Conservation (phyloP, 192 early-diverging fungal genomes). For the Entomortierella chlamydospora region DNA sequence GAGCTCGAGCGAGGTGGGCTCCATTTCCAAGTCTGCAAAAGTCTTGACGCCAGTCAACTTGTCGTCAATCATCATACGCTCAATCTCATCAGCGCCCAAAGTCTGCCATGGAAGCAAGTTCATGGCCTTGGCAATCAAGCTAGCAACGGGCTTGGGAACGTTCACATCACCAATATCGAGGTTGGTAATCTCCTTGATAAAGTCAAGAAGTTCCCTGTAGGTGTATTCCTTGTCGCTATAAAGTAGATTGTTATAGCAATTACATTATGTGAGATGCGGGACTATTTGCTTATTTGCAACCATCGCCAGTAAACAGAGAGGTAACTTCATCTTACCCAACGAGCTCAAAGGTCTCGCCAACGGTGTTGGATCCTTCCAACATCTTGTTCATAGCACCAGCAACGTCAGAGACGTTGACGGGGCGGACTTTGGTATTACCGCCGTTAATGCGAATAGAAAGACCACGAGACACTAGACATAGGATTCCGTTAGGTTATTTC, state of each 20-base stretch:
- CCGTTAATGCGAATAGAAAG: constrained; percentile 74
- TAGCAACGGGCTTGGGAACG: constrained; percentile 80
- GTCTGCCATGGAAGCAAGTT: constrained; percentile 81
- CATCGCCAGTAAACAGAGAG: not conserved
- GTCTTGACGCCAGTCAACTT: constrained; percentile 76
- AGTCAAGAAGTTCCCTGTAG: constrained; percentile 76
- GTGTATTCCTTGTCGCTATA: constrained; percentile 79
- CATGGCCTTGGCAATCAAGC: constrained; percentile 70
- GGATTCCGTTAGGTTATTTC: not conserved
- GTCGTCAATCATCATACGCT: constrained; percentile 83
- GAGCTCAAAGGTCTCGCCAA: constrained; percentile 92
- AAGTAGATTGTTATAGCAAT: not conserved
- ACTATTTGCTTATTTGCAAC: no score
- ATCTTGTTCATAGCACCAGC: constrained; percentile 85
- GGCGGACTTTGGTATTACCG: constrained; percentile 74
- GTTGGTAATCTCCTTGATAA: constrained; percentile 72
- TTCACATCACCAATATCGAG: constrained; percentile 56
- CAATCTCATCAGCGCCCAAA: constrained; percentile 88
- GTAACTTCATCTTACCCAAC: constrained; percentile 67
- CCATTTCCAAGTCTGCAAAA: constrained; percentile 88
- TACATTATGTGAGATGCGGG: not conserved
- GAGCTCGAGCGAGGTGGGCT: constrained; percentile 84
- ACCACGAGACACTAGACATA: constrained; percentile 49
- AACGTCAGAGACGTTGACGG: constrained; percentile 86
- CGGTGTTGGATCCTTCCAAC: constrained; percentile 74